phyloP scores from a whole-genome alignment of 2,329 filamentous ascomycete genomes.

The Sporothrix humicola region DNA sequence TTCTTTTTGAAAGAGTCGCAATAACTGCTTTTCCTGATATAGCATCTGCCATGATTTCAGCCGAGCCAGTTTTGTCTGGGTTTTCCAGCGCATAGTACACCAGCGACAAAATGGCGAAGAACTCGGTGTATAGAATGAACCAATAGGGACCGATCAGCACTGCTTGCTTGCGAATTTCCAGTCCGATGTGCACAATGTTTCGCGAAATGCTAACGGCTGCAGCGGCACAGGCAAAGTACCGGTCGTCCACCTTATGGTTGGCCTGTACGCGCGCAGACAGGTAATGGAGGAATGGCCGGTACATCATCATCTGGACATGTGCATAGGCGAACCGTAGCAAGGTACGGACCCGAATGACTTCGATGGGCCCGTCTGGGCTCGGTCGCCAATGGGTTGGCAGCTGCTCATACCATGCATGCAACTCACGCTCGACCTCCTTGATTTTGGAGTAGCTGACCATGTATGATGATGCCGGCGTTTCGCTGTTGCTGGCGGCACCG shows the following conservation, averaged over 20 bases:
- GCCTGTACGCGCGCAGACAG: constrained; percentile 68
- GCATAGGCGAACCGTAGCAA: constrained; percentile 79
- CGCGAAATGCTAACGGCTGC: constrained; percentile 66
- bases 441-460: constrained; percentile 68
- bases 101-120: constrained; percentile 79
- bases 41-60: constrained; percentile 85
- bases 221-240: constrained; percentile 75
- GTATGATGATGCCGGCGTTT: constrained; percentile 58
- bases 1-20: constrained; percentile 77
- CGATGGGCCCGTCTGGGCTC: constrained; percentile 74
- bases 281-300: constrained; percentile 83
- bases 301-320: constrained; percentile 82
- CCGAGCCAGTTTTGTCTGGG: constrained; percentile 72
- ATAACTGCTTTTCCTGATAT: constrained; percentile 83
- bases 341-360: constrained; percentile 80
- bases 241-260: constrained; percentile 69
- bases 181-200: constrained; percentile 80
- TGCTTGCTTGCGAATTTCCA: constrained; percentile 53
- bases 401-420: constrained; percentile 67
- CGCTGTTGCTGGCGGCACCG: constrained; percentile 50
- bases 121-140: constrained; percentile 85
- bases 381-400: constrained; percentile 80
- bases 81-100: constrained; percentile 83
- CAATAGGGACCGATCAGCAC: constrained; percentile 78
- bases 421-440: constrained; percentile 67